Evolutionary conservation across 2,329 filamentous ascomycete genomes (phyloP), one percentile per base, ranked within the genome.

Genomic region (Bipolaris victoriae): DNA sequence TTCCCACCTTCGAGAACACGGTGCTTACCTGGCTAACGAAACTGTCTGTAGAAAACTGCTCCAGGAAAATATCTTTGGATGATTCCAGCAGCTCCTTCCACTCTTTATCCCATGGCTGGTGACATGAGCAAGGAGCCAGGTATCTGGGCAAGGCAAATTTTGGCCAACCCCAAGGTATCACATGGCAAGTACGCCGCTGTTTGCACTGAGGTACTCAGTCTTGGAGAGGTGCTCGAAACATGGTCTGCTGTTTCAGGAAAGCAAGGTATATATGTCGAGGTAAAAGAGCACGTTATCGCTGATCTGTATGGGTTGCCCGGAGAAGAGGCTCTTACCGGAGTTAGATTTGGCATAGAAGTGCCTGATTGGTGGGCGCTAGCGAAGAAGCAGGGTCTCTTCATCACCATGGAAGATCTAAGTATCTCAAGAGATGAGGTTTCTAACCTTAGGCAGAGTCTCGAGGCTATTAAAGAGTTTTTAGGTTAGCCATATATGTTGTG

Each of bases 121-220:
- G 31, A 55, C n/a, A 55, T 55, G 52, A 43, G 29, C 5, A 55
- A 55, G 18, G 46, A 50, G 18, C 46, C 52, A 37, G 52, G 52
- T 50, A 20, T 55, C 16, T 55, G 52, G 46, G 46, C 39, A n/a
- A 31, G 52, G n/a, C 52, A 55, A n/a, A 45, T 50, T 37, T 31
- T 50, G 16, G 52, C 46, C 24, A 44, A 50, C 37, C 46, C 52
- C 10, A 50, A 45, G 10, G 39, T 50, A 16, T 31, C 46, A 22
- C 52, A 55, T 39, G 47, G 52, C 7, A 50, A 55, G 15, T 55
- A 50, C 24, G 33, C 39, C 10, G 52, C 37, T 36, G 46, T 50
- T 9, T 55, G 52, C 22, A 55, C 46, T 3, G 52, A 50, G 31
- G 46, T 55, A 2, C 15, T 55, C 11, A 24, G 39, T 18, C 46